Evolutionary conservation across 2,329 filamentous ascomycete genomes (phyloP).

Genomic region (Pestalotiopsis sp.): DNA sequence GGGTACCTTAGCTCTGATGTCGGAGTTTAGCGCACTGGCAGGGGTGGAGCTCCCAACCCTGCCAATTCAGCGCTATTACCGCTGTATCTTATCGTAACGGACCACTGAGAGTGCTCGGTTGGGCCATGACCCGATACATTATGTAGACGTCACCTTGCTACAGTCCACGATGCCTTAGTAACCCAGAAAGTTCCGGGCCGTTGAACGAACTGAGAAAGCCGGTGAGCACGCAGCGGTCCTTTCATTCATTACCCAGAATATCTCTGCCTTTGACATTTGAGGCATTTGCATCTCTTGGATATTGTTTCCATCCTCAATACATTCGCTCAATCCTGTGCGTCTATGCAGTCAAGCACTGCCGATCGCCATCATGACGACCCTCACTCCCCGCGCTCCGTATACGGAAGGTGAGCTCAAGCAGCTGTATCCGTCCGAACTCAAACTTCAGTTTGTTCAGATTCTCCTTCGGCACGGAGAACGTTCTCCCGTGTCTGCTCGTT

Average conservation of each 20-base stretch:
- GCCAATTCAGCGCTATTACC: background rate
- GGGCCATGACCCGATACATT: background rate
- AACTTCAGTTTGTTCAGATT: slow-evolving; percentile 89
- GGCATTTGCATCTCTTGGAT: background rate
- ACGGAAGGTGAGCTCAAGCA: slow-evolving; percentile 75
- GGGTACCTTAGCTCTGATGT: background rate
- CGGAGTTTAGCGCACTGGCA: background rate
- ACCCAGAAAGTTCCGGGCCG: background rate
- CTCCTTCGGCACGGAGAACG: slow-evolving; percentile 80
- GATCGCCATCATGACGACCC: slow-evolving; percentile 69
- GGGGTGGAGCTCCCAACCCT: background rate
- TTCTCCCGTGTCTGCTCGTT: slow-evolving; percentile 84
- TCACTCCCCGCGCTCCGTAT: slow-evolving; percentile 76
- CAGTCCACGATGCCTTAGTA: background rate
- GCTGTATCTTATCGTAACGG: background rate
- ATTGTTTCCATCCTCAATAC: background rate
- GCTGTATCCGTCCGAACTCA: slow-evolving; percentile 79
- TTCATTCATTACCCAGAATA: background rate
- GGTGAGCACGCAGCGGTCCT: background rate
- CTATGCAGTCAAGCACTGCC: background rate
- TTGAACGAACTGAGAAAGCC: background rate
- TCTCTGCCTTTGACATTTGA: background rate
- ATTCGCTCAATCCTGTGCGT: background rate
- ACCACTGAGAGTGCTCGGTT: background rate
- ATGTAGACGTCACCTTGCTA: slow-evolving; percentile 3